These are phyloP conservation scores for Jamesozyma spencerorum DNA, from an alignment of 805 yeast species.

Conservation along the genomic window DNA sequence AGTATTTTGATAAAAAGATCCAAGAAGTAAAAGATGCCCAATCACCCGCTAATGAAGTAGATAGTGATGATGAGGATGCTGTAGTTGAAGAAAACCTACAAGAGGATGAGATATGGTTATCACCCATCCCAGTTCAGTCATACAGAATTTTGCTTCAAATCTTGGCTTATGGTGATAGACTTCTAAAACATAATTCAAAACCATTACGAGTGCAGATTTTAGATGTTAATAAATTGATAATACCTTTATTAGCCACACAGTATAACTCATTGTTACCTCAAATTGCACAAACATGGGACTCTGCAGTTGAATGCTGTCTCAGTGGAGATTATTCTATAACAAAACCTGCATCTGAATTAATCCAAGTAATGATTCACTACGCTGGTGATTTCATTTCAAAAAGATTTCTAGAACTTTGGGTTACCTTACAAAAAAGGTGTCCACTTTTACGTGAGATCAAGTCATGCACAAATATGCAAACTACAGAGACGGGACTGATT, in stretches of 20 bases:
- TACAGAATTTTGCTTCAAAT: conserved; percentile 55
- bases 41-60: conserved; percentile 27
- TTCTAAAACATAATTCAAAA: conserved; percentile 57
- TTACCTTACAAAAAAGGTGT: conserved; percentile 10
- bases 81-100: conserved; percentile 14
- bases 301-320: conserved; percentile 14
- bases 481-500: not conserved
- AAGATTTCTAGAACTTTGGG: conserved; percentile 26
- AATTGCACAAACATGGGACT: conserved; percentile 27
- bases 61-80: conserved; percentile 9
- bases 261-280: conserved; percentile 25
- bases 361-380: conserved; percentile 14
- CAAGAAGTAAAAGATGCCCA: conserved; percentile 19
- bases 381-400: conserved; percentile 23
- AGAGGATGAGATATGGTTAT: conserved; percentile 46
- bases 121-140: conserved; percentile 53
- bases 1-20: conserved; percentile 29
- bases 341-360: conserved; percentile 17
- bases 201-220: conserved; percentile 50
- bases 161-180: conserved; percentile 57
- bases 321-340: conserved; percentile 18
- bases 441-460: conserved; percentile 10
- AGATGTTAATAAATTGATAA: conserved; percentile 34
- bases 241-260: conserved; percentile 48
- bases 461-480: too few species aligned